These are phyloP conservation scores for Amanita pallidorosea DNA, from an alignment of 768 basidiomycete species.

Conservation along the genomic window DNA sequence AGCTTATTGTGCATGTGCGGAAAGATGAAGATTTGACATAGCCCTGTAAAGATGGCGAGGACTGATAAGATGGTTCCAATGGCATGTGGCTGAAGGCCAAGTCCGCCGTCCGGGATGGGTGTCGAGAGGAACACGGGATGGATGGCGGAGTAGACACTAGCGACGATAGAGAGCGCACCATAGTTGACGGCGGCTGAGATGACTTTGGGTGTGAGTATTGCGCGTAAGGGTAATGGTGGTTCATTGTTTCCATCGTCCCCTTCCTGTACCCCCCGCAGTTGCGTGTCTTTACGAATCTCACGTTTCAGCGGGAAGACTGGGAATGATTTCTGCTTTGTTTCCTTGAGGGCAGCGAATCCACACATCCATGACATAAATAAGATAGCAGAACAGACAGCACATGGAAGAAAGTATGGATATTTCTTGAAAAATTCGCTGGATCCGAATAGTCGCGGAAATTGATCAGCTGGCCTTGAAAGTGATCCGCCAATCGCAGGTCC, in stretches of 20 bases:
- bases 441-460: conserved; percentile 31
- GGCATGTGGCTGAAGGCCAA: conserved; percentile 16
- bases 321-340: conserved; percentile 12
- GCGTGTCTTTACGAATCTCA: background rate
- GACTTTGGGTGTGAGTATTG: conserved; percentile 22
- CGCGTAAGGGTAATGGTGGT: background rate
- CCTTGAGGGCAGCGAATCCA: conserved; percentile 35
- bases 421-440: conserved; percentile 26
- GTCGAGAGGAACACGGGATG: conserved; percentile 59
- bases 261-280: background rate
- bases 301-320: background rate
- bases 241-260: background rate
- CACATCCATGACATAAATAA: conserved; percentile 33
- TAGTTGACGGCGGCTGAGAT: conserved; percentile 37
- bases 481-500: background rate
- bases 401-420: conserved; percentile 42
- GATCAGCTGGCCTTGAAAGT: conserved; percentile 18
- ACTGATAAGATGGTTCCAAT: conserved; percentile 47
- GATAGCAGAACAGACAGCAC: conserved; percentile 18
- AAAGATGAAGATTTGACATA: conserved; percentile 47
- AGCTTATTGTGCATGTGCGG: conserved; percentile 36
- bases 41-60: conserved; percentile 42
- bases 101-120: conserved; percentile 44
- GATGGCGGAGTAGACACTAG: conserved; percentile 45
- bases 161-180: conserved; percentile 27